Base-by-base conservation (phyloP, 768 basidiomycete genomes). In the Collybia nuda region DNA sequence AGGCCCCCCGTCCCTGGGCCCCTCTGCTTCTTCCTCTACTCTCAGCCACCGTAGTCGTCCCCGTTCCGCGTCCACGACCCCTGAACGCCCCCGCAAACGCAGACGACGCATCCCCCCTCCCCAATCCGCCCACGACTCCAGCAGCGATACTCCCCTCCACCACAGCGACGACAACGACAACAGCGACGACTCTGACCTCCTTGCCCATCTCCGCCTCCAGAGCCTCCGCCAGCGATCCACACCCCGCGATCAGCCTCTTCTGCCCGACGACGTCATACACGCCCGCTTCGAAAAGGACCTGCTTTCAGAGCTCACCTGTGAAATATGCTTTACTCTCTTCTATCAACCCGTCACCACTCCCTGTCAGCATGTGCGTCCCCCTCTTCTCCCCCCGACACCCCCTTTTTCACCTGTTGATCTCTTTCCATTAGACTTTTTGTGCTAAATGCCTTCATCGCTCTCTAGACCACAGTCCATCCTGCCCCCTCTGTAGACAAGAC, bases 301-400 rank as follows among this genome's bases (percentile, higher is more conserved):
- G 11, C 67, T 82, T 19, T 59, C 77, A 9, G 88, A 94, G 57
- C 76, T 96, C 48, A 86, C 82, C 17, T 98, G 96, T 67, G 90
- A 94, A 66, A 94, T 98, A 28, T 98, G 96, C 69, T 89, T 89
- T 62, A 78, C 79, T 62, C 71, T 97, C 35, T 75, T 94, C 56
- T 84, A 85, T 69, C 84, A 91, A 55, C 94, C 96, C 5, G 77
- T 94, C 44, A 98, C 96, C 14, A 90, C 95, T 2, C 90, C 92
- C 11, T 98, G 96, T 67, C 95, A 98, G 67, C 96, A 98, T 70
- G 92, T 90, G 62, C 62, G 86, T 77, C 41, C 40, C 28, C 48
- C 46, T 42, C 41, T 36, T 57, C 49, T 29, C 32, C 15, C 49
- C 47, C 29, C 40, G 38, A 43, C 47, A 47, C 56, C 43, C 49